Percentiles rank a stretch among this genome's conserved stretches.
These are phyloP conservation scores for Wickerhamiella parazyma DNA, from an alignment of 805 yeast species.

Conservation along the genomic window DNA sequence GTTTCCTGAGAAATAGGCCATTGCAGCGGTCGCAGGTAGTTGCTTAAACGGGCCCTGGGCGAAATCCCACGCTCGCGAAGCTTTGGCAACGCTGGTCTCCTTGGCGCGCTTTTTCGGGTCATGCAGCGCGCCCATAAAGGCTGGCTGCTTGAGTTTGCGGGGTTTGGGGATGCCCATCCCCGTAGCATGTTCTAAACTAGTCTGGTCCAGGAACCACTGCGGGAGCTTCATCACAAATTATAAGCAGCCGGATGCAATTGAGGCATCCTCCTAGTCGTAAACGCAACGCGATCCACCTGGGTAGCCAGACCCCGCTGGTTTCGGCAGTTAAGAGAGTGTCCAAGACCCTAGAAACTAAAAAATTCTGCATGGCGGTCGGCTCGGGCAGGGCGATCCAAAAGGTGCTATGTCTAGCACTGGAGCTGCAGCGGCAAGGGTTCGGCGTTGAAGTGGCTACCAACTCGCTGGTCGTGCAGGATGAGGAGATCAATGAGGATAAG, in stretches of 20 bases:
- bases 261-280: conserved; percentile 41
- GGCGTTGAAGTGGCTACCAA: conserved; percentile 50
- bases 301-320: conserved; percentile 50
- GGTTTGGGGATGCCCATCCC: conserved; percentile 12
- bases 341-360: conserved; percentile 36
- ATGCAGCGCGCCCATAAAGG: conserved; percentile 1
- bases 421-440: conserved; percentile 39
- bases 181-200: conserved; percentile 16
- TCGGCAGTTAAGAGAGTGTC: conserved; percentile 56
- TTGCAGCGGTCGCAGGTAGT: conserved; percentile 78
- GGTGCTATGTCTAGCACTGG: conserved; percentile 46
- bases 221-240: conserved; percentile 13
- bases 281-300: conserved; percentile 37
- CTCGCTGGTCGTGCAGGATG: conserved; percentile 60
- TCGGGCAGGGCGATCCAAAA: conserved; percentile 64
- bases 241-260: conserved; percentile 28
- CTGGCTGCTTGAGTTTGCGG: conserved; percentile 8
- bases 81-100: conserved; percentile 21
- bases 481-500: conserved; percentile 29
- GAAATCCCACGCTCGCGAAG: conserved; percentile 69
- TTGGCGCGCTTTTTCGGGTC: conserved; percentile 5
- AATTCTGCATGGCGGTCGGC: conserved; percentile 47
- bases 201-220: conserved; percentile 22
- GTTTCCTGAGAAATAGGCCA: conserved; percentile 90
- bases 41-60: conserved; percentile 71